Conservation (phyloP, 2,329 filamentous ascomycete genomes). For the Trichoderma gracile region DNA sequence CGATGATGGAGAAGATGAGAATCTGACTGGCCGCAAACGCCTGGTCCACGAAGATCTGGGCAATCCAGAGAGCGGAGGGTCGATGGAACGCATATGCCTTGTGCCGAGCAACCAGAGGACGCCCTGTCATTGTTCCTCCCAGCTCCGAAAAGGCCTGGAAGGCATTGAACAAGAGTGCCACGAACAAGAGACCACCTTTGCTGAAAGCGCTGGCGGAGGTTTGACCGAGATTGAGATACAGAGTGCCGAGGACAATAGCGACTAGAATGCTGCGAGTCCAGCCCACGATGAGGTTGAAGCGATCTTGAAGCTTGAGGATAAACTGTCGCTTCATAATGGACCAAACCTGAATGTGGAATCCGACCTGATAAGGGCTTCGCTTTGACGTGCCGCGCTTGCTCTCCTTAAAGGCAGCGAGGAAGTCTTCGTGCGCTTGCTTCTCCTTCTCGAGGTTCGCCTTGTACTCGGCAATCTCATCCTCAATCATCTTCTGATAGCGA, state of each 20-base stretch:
- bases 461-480: conserved; percentile 69
- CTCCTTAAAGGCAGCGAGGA: conserved; percentile 72
- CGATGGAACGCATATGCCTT: conserved; percentile 80
- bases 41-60: conserved; percentile 77
- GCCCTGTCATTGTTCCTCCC: conserved; percentile 70
- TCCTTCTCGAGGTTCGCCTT: conserved; percentile 63
- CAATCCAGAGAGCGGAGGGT: conserved; percentile 80
- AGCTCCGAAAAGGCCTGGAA: conserved; percentile 83
- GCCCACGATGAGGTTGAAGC: conserved; percentile 71
- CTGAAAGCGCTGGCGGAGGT: conserved; percentile 73
- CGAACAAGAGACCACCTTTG: conserved; percentile 78
- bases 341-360: conserved; percentile 81
- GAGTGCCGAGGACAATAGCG: conserved; percentile 75
- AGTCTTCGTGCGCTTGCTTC: conserved; percentile 71
- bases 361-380: conserved; percentile 78
- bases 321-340: conserved; percentile 83
- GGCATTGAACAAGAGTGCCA: conserved; percentile 80
- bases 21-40: conserved; percentile 72
- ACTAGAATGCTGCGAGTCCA: conserved; percentile 70
- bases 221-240: conserved; percentile 70
- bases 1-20: conserved; percentile 69
- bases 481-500: conserved; percentile 54
- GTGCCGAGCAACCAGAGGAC: conserved; percentile 81
- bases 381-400: conserved; percentile 75
- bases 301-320: conserved; percentile 82